These are phyloP conservation scores for Cladorrhinum sp. DNA, from an alignment of 2,329 filamentous ascomycete genomes.

Conservation along the genomic window DNA sequence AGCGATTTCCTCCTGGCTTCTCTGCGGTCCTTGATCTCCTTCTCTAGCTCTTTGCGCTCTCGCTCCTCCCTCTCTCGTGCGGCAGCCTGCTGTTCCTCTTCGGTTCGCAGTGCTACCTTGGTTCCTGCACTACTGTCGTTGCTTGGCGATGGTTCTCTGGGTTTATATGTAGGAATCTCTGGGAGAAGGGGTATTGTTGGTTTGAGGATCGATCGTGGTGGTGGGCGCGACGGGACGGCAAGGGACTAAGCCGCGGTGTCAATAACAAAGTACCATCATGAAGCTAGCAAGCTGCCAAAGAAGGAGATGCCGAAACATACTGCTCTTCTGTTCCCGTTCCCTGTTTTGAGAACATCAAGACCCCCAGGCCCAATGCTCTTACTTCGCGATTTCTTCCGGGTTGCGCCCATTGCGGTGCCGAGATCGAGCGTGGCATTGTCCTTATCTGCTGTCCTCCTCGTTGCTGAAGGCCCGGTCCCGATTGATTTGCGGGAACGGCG, in stretches of 20 bases:
- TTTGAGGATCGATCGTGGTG: constrained; percentile 73
- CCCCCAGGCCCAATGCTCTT: constrained; percentile 96
- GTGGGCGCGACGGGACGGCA: constrained; percentile 49
- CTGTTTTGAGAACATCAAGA: constrained; percentile 74
- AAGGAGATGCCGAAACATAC: constrained; percentile 46
- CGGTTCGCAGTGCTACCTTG: constrained; percentile 64
- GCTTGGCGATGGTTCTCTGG: constrained; percentile 41
- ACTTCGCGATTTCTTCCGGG: constrained; percentile 73
- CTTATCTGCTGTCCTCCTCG: constrained; percentile 59
- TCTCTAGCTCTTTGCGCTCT: constrained; percentile 57
- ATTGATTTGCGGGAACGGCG: constrained; percentile 70
- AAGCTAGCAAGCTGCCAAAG: neutral
- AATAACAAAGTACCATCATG: constrained; percentile 9
- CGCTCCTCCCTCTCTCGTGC: constrained; percentile 67
- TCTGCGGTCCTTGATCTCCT: constrained; percentile 65
- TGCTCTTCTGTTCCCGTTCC: constrained; percentile 73
- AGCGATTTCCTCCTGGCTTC: constrained; percentile 91
- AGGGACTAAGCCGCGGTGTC: constrained; percentile 46
- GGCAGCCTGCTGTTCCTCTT: constrained; percentile 68
- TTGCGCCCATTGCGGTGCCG: constrained; percentile 48
- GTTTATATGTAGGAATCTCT: constrained; percentile 66
- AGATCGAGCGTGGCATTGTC: constrained; percentile 75
- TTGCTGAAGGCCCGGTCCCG: constrained; percentile 51
- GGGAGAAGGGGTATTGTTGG: constrained; percentile 66
- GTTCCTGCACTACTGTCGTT: constrained; percentile 37